phyloP scores from a whole-genome alignment of 2,329 filamentous ascomycete species.

The Apiospora saccharicola region DNA sequence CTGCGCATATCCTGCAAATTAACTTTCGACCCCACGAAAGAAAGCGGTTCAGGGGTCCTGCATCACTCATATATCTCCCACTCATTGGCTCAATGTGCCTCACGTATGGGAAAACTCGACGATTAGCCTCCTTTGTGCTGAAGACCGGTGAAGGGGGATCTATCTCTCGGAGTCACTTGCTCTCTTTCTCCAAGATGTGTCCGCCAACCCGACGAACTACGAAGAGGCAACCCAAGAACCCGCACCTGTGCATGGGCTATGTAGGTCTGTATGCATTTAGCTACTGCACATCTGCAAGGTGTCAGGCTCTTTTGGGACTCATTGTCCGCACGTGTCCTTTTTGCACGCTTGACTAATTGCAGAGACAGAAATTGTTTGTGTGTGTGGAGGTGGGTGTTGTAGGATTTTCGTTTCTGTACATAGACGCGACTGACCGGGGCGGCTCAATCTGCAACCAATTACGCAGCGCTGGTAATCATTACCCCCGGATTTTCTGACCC shows the following conservation, averaged over 20 bases:
- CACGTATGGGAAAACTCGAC: conserved; percentile 14
- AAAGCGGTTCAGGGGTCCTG: conserved; percentile 13
- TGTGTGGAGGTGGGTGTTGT: not conserved
- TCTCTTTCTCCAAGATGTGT: not conserved
- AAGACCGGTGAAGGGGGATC: conserved; percentile 14
- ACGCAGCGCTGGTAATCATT: not conserved
- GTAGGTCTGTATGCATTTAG: conserved; percentile 2
- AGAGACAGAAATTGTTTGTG: not conserved
- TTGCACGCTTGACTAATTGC: conserved; percentile 13
- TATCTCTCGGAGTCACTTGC: not conserved
- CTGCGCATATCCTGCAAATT: conserved; percentile 22
- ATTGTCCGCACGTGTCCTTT: conserved; percentile 9
- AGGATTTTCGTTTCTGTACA: not conserved
- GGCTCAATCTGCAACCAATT: conserved; percentile 10
- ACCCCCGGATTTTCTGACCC: not conserved
- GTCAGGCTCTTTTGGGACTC: conserved; percentile 9
- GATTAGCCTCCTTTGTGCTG: conserved; percentile 16
- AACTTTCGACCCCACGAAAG: conserved; percentile 23
- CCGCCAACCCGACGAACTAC: not conserved
- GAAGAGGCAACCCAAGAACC: conserved; percentile 1
- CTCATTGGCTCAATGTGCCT: conserved; percentile 17
- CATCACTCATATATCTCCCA: not conserved
- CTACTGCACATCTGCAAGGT: conserved; percentile 16
- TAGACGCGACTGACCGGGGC: conserved; percentile 16
- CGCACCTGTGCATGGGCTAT: not conserved